These are phyloP conservation scores for Vaccinium myrtillus DNA, from an alignment of 148 eudicot species.

Conservation along the genomic window DNA sequence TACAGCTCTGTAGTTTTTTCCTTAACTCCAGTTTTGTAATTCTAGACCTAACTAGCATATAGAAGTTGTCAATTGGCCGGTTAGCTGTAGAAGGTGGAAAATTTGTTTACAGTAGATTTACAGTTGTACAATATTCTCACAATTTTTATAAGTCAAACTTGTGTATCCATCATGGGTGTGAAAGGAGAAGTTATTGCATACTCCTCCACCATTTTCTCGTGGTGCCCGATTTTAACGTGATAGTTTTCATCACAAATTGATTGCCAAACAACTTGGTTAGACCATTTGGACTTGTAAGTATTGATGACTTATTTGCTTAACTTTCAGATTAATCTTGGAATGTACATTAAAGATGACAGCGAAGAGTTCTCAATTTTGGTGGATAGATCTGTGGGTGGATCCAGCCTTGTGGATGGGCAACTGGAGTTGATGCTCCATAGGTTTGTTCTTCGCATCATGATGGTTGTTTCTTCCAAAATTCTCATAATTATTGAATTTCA, in stretches of 20 bases:
- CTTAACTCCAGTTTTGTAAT: background rate
- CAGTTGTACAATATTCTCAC: background rate
- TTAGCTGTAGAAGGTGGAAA: background rate
- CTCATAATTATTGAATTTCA: background rate
- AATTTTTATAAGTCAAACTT: background rate
- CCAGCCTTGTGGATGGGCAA: constrained; percentile 90
- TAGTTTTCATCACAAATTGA: background rate
- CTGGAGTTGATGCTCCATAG: constrained; percentile 96
- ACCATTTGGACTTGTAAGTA: background rate
- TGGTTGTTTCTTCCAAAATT: constrained; percentile 5
- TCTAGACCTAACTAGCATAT: background rate
- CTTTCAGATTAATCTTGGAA: constrained; percentile 84
- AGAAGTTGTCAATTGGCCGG: background rate
- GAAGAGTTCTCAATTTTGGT: constrained; percentile 84
- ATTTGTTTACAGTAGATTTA: background rate
- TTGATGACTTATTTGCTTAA: constrained; percentile 3
- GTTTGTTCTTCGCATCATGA: constrained; percentile 30
- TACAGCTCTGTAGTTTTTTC: background rate
- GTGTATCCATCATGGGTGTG: background rate
- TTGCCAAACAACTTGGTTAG: background rate
- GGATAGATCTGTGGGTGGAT: constrained; percentile 92
- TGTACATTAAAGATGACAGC: constrained; percentile 68
- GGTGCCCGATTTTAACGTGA: background rate
- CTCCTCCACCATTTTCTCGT: background rate
- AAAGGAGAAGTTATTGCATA: background rate